These are phyloP conservation scores for Annulohypoxylon maeteangense DNA, from an alignment of 495 filamentous ascomycete species.

Conservation along the genomic window DNA sequence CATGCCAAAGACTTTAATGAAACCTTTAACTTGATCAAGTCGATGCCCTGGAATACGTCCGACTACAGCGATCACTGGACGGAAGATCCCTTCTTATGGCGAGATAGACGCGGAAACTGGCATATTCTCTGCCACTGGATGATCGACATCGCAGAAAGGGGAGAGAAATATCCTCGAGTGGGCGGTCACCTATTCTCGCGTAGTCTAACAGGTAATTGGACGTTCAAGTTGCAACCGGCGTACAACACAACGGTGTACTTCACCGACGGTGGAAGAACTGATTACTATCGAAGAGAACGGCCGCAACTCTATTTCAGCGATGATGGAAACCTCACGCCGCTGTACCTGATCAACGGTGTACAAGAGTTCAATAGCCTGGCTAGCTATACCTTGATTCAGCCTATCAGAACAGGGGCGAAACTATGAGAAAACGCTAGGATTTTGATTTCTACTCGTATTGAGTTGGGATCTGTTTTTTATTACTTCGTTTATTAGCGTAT, in stretches of 20 bases:
- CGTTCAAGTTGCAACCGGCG: slow-evolving; percentile 48
- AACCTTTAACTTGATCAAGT: slow-evolving; percentile 25
- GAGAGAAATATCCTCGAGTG: slow-evolving; percentile 53
- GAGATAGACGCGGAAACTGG: slow-evolving; percentile 54
- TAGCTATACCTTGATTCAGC: slow-evolving; percentile 48
- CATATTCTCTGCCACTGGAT: slow-evolving; percentile 53
- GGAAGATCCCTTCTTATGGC: slow-evolving; percentile 57
- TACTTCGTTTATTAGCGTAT: too few species aligned
- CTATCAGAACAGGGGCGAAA: slow-evolving; percentile 24
- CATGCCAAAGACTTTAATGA: slow-evolving; percentile 18
- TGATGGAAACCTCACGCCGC: slow-evolving; percentile 52
- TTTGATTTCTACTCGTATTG: slow-evolving; percentile 1
- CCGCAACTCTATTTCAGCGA: slow-evolving; percentile 56
- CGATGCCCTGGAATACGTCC: slow-evolving; percentile 39
- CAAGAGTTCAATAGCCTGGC: slow-evolving; percentile 57
- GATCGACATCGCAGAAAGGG: slow-evolving; percentile 49
- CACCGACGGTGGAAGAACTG: slow-evolving; percentile 46
- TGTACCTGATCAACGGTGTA: slow-evolving; percentile 53
- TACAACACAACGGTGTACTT: slow-evolving; percentile 53
- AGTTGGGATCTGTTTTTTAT: too few species aligned
- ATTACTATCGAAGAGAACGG: slow-evolving; percentile 52
- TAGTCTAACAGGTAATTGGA: slow-evolving; percentile 53
- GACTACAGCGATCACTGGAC: slow-evolving; percentile 42
- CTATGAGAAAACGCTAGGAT: slow-evolving; percentile 33
- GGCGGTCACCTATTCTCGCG: slow-evolving; percentile 53